phyloP scores from a whole-genome alignment of 176 grass and related monocot species.

The Oryza nivara region DNA sequence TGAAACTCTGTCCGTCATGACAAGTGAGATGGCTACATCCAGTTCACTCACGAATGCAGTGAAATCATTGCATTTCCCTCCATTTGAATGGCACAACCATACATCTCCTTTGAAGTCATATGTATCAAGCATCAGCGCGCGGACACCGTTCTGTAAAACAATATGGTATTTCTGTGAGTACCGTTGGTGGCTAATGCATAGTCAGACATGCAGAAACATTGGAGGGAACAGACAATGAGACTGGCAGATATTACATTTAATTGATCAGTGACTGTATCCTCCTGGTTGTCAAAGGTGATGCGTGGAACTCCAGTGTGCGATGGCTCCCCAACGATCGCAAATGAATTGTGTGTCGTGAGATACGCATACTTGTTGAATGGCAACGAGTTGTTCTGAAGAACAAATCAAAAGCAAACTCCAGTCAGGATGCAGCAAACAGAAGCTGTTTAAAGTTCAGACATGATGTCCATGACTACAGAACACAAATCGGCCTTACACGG shows the following conservation, averaged over 20 bases:
- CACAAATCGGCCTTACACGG: not conserved
- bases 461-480: not conserved
- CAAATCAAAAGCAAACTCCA: constrained; percentile 25
- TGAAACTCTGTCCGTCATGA: not conserved
- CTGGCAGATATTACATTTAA: constrained; percentile 57
- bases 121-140: constrained; percentile 87
- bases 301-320: constrained; percentile 87
- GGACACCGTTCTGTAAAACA: constrained; percentile 71
- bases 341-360: constrained; percentile 94
- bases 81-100: constrained; percentile 87
- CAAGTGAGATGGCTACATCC: not conserved
- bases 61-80: constrained; percentile 81
- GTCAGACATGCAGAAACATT: not conserved
- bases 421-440: constrained; percentile 7
- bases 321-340: constrained; percentile 77
- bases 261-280: constrained; percentile 82
- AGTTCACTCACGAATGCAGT: constrained; percentile 90
- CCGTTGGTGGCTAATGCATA: not conserved
- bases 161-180: not conserved
- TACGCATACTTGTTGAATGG: constrained; percentile 98
- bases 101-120: constrained; percentile 88
- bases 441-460: not conserved
- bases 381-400: constrained; percentile 80
- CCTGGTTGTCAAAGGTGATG: constrained; percentile 87
- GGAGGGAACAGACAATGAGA: not conserved